phyloP scores from a whole-genome alignment of 495 filamentous ascomycete genomes.

The Trichocladium uniseriatum region DNA sequence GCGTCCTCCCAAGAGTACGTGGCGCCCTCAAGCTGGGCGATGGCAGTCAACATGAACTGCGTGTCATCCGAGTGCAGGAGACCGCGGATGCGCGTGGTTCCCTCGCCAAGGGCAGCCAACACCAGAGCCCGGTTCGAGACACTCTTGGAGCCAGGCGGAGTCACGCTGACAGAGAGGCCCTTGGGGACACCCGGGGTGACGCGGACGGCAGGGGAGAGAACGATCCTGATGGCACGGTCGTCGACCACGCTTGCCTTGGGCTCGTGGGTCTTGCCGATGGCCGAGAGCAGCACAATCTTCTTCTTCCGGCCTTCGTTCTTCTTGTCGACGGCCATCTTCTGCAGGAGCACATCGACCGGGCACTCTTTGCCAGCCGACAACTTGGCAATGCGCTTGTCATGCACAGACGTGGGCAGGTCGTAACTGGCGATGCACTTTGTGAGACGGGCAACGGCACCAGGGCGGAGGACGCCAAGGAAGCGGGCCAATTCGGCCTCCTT shows the following conservation, averaged over 20 bases:
- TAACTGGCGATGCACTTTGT: slow-evolving; percentile 91
- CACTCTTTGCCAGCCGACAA: slow-evolving; percentile 82
- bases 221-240: slow-evolving; percentile 73
- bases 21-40: slow-evolving; percentile 77
- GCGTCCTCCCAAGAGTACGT: slow-evolving; percentile 90
- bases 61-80: slow-evolving; percentile 95
- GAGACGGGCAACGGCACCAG: slow-evolving; percentile 79
- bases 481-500: slow-evolving; percentile 92
- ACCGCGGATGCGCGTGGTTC: slow-evolving; percentile 80
- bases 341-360: slow-evolving; percentile 77
- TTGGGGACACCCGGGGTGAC: slow-evolving; percentile 60
- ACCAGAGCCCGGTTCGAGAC: slow-evolving; percentile 93
- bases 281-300: slow-evolving; percentile 90
- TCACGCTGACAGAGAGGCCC: slow-evolving; percentile 59
- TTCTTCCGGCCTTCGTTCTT: slow-evolving; percentile 96
- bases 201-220: slow-evolving; percentile 71
- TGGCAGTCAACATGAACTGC: slow-evolving; percentile 88
- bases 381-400: slow-evolving; percentile 75
- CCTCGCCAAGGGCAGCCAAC: slow-evolving; percentile 81
- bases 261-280: slow-evolving; percentile 81
- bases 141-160: slow-evolving; percentile 93
- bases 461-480: slow-evolving; percentile 77
- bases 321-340: slow-evolving; percentile 96
- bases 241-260: slow-evolving; percentile 78
- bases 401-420: slow-evolving; percentile 75